phyloP scores from a whole-genome alignment of 345 rosid species.

The Excoecaria cochinchinensis region DNA sequence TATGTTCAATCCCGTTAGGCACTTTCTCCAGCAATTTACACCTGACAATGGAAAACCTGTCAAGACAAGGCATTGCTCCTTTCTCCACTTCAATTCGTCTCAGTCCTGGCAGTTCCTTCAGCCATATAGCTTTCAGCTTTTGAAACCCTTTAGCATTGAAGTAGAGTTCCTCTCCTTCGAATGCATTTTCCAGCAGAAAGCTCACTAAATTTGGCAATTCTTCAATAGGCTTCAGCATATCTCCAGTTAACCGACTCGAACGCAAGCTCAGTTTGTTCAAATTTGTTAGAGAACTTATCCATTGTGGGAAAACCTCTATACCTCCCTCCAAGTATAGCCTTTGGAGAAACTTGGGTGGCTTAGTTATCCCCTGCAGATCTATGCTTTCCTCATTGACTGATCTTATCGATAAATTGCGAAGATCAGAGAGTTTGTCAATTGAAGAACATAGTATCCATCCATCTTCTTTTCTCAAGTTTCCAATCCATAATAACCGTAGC shows the following conservation, averaged over 20 bases:
- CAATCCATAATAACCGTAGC: not conserved
- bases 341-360: slow-evolving; percentile 4
- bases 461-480: slow-evolving; percentile 4
- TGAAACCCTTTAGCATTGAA: slow-evolving; percentile 2
- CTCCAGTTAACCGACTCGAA: not conserved
- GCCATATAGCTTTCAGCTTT: not conserved
- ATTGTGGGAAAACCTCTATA: not conserved
- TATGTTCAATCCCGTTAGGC: slow-evolving; percentile 4
- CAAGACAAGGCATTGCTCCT: slow-evolving; percentile 10
- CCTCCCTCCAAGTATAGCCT: not conserved
- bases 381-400: not conserved
- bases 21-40: slow-evolving; percentile 4
- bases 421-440: not conserved
- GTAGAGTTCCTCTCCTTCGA: not conserved
- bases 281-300: not conserved
- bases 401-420: not conserved
- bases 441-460: not conserved
- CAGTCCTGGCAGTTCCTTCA: not conserved
- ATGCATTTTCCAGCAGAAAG: not conserved
- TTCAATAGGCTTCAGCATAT: not conserved
- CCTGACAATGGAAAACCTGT: not conserved
- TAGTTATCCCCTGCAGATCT: not conserved
- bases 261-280: not conserved
- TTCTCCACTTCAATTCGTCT: not conserved
- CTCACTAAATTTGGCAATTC: slow-evolving; percentile 5